phyloP scores from a whole-genome alignment of 2,329 filamentous ascomycete species.

The Ophiostoma australiae region DNA sequence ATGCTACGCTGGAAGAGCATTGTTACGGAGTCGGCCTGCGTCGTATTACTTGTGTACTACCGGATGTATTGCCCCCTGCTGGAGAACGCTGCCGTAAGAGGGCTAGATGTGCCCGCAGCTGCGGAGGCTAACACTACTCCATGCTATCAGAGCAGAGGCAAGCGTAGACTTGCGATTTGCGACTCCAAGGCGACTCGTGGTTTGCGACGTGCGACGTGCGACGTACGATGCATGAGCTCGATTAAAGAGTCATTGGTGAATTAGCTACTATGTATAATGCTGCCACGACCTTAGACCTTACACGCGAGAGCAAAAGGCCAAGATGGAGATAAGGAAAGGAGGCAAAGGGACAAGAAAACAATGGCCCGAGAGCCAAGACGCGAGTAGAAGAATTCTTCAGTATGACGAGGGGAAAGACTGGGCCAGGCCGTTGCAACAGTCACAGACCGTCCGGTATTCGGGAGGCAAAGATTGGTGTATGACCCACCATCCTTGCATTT shows the following conservation, averaged over 20 bases:
- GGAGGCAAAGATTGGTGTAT: neutral
- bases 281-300: too few species aligned
- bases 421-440: neutral
- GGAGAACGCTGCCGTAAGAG: neutral
- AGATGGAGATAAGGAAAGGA: neutral
- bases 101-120: neutral
- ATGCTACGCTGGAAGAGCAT: neutral
- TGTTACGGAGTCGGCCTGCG: neutral
- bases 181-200: too few species aligned
- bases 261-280: neutral
- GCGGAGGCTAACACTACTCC: neutral
- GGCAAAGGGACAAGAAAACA: neutral
- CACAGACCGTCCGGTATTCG: constrained; percentile 1
- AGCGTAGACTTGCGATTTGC: neutral
- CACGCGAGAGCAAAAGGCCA: neutral
- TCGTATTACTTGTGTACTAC: neutral
- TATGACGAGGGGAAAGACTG: neutral
- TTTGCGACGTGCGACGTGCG: too few species aligned
- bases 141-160: neutral
- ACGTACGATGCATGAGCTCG: neutral
- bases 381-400: neutral
- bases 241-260: neutral
- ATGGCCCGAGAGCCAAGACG: neutral
- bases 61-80: neutral
- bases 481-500: neutral